Percentiles rank a stretch among this genome's conserved stretches.
These are phyloP conservation scores for Suillus variegatus DNA, from an alignment of 768 basidiomycete genomes.

Conservation along the genomic window DNA sequence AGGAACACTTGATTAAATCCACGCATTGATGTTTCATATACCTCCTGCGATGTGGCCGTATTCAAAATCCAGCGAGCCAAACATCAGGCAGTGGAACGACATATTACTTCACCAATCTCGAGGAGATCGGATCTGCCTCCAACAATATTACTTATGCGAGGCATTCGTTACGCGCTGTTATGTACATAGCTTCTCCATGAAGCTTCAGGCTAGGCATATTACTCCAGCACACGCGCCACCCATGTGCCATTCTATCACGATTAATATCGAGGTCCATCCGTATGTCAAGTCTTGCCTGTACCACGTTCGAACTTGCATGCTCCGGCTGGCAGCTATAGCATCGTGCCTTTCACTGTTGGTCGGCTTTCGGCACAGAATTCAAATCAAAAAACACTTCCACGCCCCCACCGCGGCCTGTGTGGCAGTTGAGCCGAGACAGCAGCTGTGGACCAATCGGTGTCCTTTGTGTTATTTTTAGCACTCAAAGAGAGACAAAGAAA, in stretches of 20 bases:
- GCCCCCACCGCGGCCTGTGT: not conserved
- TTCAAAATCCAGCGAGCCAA: conserved; percentile 4
- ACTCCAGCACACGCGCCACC: not conserved
- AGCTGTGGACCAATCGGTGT: not conserved
- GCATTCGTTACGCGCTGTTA: not conserved
- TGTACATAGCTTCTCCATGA: conserved; percentile 6
- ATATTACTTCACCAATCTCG: conserved; percentile 3
- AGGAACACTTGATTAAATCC: not conserved
- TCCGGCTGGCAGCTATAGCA: not conserved
- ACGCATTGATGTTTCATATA: conserved; percentile 1
- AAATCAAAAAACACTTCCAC: not conserved
- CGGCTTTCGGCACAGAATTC: not conserved
- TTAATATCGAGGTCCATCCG: not conserved
- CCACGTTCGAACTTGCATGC: conserved; percentile 4
- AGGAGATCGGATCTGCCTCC: conserved; percentile 5
- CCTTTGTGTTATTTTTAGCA: conserved; percentile 2
- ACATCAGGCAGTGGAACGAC: not conserved
- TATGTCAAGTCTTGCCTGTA: not conserved
- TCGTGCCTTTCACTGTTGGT: not conserved
- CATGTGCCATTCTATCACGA: not conserved
- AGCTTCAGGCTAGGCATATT: conserved; percentile 6
- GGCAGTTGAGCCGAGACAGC: not conserved
- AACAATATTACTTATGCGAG: conserved; percentile 6
- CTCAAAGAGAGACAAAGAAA: not conserved
- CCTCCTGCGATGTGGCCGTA: not conserved